These are phyloP conservation scores for Leccinum longicurvipes DNA, from an alignment of 768 basidiomycete species.

Conservation along the genomic window DNA sequence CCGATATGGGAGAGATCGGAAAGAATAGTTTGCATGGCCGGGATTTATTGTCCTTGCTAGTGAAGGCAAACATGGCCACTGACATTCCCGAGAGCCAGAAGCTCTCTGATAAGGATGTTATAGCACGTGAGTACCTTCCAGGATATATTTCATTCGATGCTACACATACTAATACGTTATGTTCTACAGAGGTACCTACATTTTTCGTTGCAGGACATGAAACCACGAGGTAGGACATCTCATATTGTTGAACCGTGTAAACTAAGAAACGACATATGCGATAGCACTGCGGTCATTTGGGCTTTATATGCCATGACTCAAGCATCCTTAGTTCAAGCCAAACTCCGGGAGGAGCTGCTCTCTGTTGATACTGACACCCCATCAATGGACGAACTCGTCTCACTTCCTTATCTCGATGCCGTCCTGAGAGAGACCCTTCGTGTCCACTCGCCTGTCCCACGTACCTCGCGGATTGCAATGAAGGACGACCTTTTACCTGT, in stretches of 20 bases:
- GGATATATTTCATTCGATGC: neutral
- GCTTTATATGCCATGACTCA: slow-evolving; percentile 53
- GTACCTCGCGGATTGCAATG: slow-evolving; percentile 41
- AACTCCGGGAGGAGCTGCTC: slow-evolving; percentile 58
- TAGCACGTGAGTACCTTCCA: slow-evolving; percentile 42
- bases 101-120: slow-evolving; percentile 61
- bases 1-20: slow-evolving; percentile 30
- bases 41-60: slow-evolving; percentile 43
- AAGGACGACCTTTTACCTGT: slow-evolving; percentile 55
- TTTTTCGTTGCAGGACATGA: slow-evolving; percentile 61
- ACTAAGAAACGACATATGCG: neutral
- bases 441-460: slow-evolving; percentile 48
- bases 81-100: slow-evolving; percentile 53
- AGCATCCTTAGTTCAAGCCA: slow-evolving; percentile 46
- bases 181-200: slow-evolving; percentile 51
- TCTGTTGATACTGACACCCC: slow-evolving; percentile 52
- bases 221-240: slow-evolving; percentile 42
- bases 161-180: neutral
- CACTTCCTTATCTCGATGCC: slow-evolving; percentile 64
- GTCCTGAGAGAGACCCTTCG: slow-evolving; percentile 61
- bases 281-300: slow-evolving; percentile 49
- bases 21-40: slow-evolving; percentile 35
- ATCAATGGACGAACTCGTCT: slow-evolving; percentile 65
- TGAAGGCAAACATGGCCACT: slow-evolving; percentile 55
- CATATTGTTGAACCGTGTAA: neutral